These are phyloP conservation scores for Acmispon strigosus DNA, from an alignment of 306 rosid genomes.

Conservation along the genomic window DNA sequence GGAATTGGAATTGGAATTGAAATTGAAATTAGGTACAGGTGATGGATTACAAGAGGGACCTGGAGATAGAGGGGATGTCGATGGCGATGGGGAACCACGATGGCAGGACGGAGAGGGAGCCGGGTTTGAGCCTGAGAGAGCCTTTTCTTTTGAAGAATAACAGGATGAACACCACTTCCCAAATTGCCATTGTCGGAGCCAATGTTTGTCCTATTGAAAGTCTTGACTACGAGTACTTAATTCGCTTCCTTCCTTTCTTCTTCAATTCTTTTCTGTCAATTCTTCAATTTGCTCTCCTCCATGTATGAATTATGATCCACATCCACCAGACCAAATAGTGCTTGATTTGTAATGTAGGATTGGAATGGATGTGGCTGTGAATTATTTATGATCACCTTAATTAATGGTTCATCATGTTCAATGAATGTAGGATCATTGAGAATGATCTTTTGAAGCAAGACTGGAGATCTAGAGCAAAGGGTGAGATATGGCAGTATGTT, in stretches of 20 bases:
- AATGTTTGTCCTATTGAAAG: slow-evolving; percentile 71
- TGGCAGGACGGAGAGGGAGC: background rate
- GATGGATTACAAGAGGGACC: background rate
- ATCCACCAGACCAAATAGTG: no score
- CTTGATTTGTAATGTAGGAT: no score
- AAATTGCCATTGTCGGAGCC: slow-evolving; percentile 69
- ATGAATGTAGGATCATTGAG: slow-evolving; percentile 51
- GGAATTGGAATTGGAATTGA: no score
- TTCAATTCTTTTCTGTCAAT: background rate
- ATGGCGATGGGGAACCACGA: background rate
- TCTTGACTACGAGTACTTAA: slow-evolving; percentile 67
- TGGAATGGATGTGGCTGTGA: no score
- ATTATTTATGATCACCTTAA: no score
- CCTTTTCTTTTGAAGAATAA: slow-evolving; percentile 35
- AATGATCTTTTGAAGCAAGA: slow-evolving; percentile 72
- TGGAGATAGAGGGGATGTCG: background rate
- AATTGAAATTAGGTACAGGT: background rate
- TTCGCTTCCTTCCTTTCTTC: background rate
- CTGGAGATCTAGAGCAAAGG: slow-evolving; percentile 61
- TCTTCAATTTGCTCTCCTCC: background rate
- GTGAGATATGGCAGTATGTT: slow-evolving; percentile 47
- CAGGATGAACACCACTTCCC: slow-evolving; percentile 60
- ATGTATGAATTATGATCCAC: no score
- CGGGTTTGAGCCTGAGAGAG: background rate
- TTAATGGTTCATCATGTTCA: no score